Percentiles rank a stretch among this genome's conserved stretches.
Evolutionary conservation across 352 stramenopile genomes (phyloP).

Genomic region (Globisporangium heterothallicum): DNA sequence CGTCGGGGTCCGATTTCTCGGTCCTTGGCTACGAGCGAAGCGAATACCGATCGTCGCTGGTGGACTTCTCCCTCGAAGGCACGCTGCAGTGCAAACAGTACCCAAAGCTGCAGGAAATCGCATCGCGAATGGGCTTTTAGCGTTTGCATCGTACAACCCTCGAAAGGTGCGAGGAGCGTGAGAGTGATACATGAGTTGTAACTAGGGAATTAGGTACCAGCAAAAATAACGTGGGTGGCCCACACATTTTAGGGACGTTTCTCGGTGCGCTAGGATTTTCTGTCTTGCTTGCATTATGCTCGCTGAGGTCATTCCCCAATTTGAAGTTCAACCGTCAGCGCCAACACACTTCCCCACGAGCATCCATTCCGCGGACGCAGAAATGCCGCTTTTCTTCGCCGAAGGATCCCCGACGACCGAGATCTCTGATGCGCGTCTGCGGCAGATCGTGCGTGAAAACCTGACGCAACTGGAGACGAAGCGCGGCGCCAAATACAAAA

Average conservation of each 20-base stretch:
- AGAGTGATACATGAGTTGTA: no score
- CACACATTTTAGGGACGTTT: no score
- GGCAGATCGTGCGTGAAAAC: slow-evolving; percentile 52
- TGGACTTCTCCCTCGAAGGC: slow-evolving; percentile 14
- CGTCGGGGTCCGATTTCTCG: background rate
- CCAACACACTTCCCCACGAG: background rate
- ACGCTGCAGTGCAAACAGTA: slow-evolving; percentile 12
- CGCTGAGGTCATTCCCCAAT: no score
- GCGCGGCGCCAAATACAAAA: slow-evolving; percentile 42
- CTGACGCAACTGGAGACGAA: slow-evolving; percentile 60
- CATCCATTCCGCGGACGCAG: background rate
- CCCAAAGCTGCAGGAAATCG: slow-evolving; percentile 4
- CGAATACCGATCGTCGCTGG: slow-evolving; percentile 13
- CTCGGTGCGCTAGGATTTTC: no score
- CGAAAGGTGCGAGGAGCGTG: no score
- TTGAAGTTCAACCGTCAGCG: no score
- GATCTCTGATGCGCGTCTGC: slow-evolving; percentile 57
- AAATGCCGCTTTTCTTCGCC: slow-evolving; percentile 77
- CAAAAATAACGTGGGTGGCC: no score
- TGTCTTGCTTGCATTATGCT: no score
- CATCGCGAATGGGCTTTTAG: slow-evolving; percentile 3
- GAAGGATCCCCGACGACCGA: slow-evolving; percentile 60
- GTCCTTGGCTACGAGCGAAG: slow-evolving; percentile 11
- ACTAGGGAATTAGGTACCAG: no score
- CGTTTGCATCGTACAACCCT: no score